Evolutionary conservation across 257 asterid genomes (phyloP), one percentile per base, ranked within the genome.

Genomic region (Forsythia suspensa): DNA sequence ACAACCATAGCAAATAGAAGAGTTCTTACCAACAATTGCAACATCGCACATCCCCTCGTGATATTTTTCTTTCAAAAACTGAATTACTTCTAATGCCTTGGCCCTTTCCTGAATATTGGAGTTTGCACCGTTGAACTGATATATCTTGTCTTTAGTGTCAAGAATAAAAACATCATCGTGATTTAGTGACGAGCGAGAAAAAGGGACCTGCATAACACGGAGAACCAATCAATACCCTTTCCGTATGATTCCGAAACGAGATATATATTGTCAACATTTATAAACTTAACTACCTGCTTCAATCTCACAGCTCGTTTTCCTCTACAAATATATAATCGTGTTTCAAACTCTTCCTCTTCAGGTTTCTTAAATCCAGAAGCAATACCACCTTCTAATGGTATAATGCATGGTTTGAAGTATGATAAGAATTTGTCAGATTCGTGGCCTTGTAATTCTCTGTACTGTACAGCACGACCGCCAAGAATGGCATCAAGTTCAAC

Each of bases 61-160:
- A 89, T 94, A 92, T 86, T 91, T 92, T 70, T 96, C 99, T 94
- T 96, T 96, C 87, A 96, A 83, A 87, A 83, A 89, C 83, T 96
- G 98, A 90, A 96, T 88, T 21, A 94, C 96, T 96, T 96, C 99
- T 76, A 96, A 82, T 69, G 99, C 89, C 85, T 94, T 96, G 80
- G 99, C 99, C 84, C 99, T 89, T 84, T 96, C 99, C 76, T 96
- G 99, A 76, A 96, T 96, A 86, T 84, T 94, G 67, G 99, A 94
- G 90, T 96, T 96, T 70, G 91, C 97, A 67, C 99, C 99, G 77
- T 96, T 96, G 97, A 96, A 96, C 79, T 94, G 99, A 86, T 86
- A 96, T 82, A 96, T 91, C 91, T 96, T 96, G 72, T 91, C 95
- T 88, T 91, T 86, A 24, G 99, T 86, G 79, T 96, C 97, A 75